phyloP scores from a whole-genome alignment of 345 rosid species.

The sweet orange (Citrus sinensis) region DVS_A1.0 CM039165.1:38104001-38104500 shows the following conservation, averaged over 20 bases:
- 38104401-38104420: slow-evolving; percentile 73
- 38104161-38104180: slow-evolving; percentile 17
- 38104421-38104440: slow-evolving; percentile 60
- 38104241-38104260: slow-evolving; percentile 93
- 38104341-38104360: slow-evolving; percentile 4
- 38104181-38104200: slow-evolving; percentile 69
- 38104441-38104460: slow-evolving; percentile 48
- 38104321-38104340: not conserved
- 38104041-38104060: not conserved
- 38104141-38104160: not conserved
- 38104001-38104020: not conserved
- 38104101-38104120: not conserved
- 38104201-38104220: slow-evolving; percentile 48
- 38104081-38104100: not conserved
- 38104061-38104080: not conserved
- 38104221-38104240: slow-evolving; percentile 86
- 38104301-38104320: not conserved
- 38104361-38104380: slow-evolving; percentile 71
- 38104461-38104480: not conserved
- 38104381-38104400: slow-evolving; percentile 98
- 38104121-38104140: not conserved
- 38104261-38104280: slow-evolving; percentile 49
- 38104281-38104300: slow-evolving; percentile 2
- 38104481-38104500: not conserved
- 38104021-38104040: not conserved